Evolutionary conservation across 1,139 yeast genomes (phyloP).

Genomic region (Cylindricascospora bacillispora): DNA sequence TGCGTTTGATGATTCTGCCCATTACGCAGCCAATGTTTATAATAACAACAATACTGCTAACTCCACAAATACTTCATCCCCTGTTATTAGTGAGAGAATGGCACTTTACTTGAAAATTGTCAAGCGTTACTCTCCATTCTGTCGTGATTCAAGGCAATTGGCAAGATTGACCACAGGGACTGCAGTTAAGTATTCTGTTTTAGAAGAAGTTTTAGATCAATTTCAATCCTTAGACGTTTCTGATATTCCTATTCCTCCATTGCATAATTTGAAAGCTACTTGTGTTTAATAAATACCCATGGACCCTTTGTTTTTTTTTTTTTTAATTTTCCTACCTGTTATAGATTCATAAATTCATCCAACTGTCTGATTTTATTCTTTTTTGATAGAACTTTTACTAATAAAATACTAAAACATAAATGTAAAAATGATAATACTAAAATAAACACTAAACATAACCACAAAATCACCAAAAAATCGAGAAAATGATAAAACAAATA

Average conservation of each 20-base stretch:
- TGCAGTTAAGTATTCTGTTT: conserved; percentile 29
- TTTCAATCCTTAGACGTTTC: conserved; percentile 27
- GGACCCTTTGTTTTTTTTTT: neutral
- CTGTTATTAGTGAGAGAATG: conserved; percentile 32
- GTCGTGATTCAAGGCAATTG: conserved; percentile 34
- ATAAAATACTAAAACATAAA: too few species aligned
- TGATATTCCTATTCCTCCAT: conserved; percentile 30
- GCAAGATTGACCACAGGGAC: conserved; percentile 32
- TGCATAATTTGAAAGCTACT: conserved; percentile 21
- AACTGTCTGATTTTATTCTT: conserved; percentile 1
- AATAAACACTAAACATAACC: conserved; percentile 1
- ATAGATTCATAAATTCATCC: conserved; percentile 1
- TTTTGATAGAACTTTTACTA: conserved; percentile 1
- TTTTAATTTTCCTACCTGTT: neutral
- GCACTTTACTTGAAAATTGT: conserved; percentile 47
- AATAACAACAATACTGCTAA: conserved; percentile 16
- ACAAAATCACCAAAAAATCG: neutral
- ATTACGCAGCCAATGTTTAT: conserved; percentile 3
- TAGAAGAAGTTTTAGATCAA: conserved; percentile 29
- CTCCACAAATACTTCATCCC: conserved; percentile 6
- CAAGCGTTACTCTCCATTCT: conserved; percentile 36
- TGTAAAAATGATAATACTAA: neutral
- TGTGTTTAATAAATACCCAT: conserved; percentile 8
- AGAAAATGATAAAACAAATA: too few species aligned
- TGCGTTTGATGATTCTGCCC: conserved; percentile 25